phyloP scores from a whole-genome alignment of 2,329 filamentous ascomycete genomes.

The Sarocladiaceae sp. region DNA sequence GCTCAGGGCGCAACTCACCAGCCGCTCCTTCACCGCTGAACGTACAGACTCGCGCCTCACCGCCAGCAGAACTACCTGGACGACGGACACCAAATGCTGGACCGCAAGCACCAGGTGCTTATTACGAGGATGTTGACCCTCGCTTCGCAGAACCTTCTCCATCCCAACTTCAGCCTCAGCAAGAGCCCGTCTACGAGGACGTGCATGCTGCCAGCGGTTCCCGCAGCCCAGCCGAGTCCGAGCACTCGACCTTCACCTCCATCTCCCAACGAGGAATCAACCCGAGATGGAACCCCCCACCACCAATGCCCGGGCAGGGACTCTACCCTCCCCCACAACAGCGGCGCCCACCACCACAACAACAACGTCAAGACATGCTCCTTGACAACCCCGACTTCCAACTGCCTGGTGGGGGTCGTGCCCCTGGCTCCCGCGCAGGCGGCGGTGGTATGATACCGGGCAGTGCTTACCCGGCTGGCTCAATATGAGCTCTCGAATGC shows the following conservation, averaged over 20 bases:
- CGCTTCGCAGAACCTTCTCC: constrained; percentile 56
- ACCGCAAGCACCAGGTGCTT: constrained; percentile 37
- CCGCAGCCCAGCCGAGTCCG: constrained; percentile 69
- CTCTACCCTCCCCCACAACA: constrained; percentile 31
- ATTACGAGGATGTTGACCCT: constrained; percentile 92
- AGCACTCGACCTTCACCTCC: constrained; percentile 81
- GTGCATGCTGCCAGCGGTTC: constrained; percentile 44
- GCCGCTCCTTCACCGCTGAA: constrained; percentile 32
- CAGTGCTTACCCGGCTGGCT: constrained; percentile 42
- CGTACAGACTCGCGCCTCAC: constrained; percentile 1
- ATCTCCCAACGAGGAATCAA: constrained; percentile 85
- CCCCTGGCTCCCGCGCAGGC: constrained; percentile 20
- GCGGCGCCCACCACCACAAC: constrained; percentile 33
- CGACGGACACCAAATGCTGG: constrained; percentile 28
- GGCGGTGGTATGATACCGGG: constrained; percentile 41
- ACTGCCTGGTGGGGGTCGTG: constrained; percentile 41
- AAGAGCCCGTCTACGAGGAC: constrained; percentile 53
- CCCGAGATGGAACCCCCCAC: constrained; percentile 67
- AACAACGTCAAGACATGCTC: constrained; percentile 63
- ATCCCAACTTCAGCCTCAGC: constrained; percentile 17
- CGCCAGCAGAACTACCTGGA: constrained; percentile 27
- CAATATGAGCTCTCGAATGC: constrained; percentile 20
- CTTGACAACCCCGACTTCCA: constrained; percentile 85
- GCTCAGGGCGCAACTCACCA: constrained; percentile 36
- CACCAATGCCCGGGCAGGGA: constrained; percentile 33